Base-by-base conservation (phyloP, 768 basidiomycete species). In the Collybia sordida region DNA sequence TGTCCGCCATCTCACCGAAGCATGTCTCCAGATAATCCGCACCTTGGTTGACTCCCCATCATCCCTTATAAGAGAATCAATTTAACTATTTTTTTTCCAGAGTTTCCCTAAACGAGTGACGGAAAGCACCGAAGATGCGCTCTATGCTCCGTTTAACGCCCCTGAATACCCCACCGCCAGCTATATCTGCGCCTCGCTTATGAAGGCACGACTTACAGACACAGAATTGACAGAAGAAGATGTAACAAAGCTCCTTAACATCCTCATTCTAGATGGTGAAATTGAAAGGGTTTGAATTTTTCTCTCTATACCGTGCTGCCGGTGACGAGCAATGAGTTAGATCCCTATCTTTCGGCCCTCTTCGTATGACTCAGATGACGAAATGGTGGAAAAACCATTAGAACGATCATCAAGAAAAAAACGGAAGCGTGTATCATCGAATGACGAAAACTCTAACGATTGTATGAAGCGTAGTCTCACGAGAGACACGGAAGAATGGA, bases 191-290 rank as follows among this genome's bases (percentile, higher is more conserved):
- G 75, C 77, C 45, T 90, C 86, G 55, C 68, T 97, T 48, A 80
- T 79, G 55, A 85, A 85, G 59, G 86, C 87, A 40, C 80, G 85
- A 38, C 81, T 95, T 37, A 91, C 89, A 1, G 85, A 90, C 57
- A 91, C 90, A 9, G 83, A 90, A 42, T 72, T 99, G 12, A 75
- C 79, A 4, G 84, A 90, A 9, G 90, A 94, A 56, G 92, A 98
- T 64, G 85, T 98, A 37, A 92, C 95, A 68, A 88, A 89, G 79
- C 77, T 98, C 28, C 78, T 98, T 47, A 89, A 93, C 59, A 88
- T 97, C n/a, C 79, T 98, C 36, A 82, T 94, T 42, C 79, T 93
- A 45, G 95, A 98, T 61, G 97, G 95, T 3, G 83, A 90, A 58
- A 79, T 98, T 49, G 96, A 99, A 71, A 85, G 80, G 69, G 86